phyloP scores from a whole-genome alignment of 768 basidiomycete genomes.

The Russula ochroleuca region DNA sequence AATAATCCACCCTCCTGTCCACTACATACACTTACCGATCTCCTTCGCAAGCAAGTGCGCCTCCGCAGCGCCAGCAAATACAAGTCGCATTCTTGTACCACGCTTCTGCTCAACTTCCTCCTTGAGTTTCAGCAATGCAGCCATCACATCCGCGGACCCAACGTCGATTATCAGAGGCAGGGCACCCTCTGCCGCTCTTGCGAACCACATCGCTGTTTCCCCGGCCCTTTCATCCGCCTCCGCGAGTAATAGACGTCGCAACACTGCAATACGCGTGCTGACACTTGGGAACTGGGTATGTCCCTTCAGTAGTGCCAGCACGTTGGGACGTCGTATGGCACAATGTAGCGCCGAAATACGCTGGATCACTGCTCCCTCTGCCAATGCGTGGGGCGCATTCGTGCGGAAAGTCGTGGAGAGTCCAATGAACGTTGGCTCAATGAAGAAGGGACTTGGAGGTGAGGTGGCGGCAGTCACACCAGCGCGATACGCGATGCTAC shows the following conservation, averaged over 20 bases:
- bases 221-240: constrained; percentile 33
- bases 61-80: constrained; percentile 59
- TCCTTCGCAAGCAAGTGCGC: constrained; percentile 59
- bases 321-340: constrained; percentile 46
- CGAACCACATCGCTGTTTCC: constrained; percentile 36
- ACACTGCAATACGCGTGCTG: constrained; percentile 74
- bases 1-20: neutral
- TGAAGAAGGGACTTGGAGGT: constrained; percentile 34
- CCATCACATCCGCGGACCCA: constrained; percentile 72
- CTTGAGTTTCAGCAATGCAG: constrained; percentile 60
- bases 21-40: constrained; percentile 38
- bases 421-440: constrained; percentile 12
- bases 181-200: constrained; percentile 42
- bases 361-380: constrained; percentile 42
- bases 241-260: constrained; percentile 59
- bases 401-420: constrained; percentile 35
- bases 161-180: constrained; percentile 63
- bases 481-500: constrained; percentile 44
- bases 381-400: constrained; percentile 40
- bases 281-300: constrained; percentile 43
- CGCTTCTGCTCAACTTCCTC: constrained; percentile 43
- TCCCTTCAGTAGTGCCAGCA: constrained; percentile 22
- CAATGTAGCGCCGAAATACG: constrained; percentile 43
- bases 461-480: constrained; percentile 43
- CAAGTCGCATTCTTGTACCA: constrained; percentile 36